phyloP scores from a whole-genome alignment of 164 flowering plant genomes.

The Aristolochia contorta region DNA sequence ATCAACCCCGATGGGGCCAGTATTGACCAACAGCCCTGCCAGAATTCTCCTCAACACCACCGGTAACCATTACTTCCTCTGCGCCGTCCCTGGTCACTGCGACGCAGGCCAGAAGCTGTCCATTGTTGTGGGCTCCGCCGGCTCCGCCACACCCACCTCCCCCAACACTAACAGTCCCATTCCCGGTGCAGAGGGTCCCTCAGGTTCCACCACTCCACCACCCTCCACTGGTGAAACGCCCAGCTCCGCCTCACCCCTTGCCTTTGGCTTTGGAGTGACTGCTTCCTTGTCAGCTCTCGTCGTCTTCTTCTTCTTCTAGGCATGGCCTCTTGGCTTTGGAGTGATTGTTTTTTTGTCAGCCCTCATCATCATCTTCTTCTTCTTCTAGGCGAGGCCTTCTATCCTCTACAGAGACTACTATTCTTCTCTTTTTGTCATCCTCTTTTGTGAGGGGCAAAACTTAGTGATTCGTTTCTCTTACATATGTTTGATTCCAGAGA shows the following conservation, averaged over 20 bases:
- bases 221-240: background rate
- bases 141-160: background rate
- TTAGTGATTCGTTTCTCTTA: background rate
- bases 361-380: no score
- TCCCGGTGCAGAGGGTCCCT: background rate
- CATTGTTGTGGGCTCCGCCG: slow-evolving; percentile 5
- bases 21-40: slow-evolving; percentile 9
- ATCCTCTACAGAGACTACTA: background rate
- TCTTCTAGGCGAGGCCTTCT: slow-evolving; percentile 11
- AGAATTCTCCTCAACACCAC: slow-evolving; percentile 10
- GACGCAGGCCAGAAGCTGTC: slow-evolving; percentile 13
- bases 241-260: slow-evolving; percentile 20
- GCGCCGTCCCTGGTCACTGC: slow-evolving; percentile 21
- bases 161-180: background rate
- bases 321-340: background rate
- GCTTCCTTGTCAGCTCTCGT: slow-evolving; percentile 21
- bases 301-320: slow-evolving; percentile 18
- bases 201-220: slow-evolving; percentile 5
- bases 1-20: slow-evolving; percentile 5
- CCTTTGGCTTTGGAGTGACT: slow-evolving; percentile 4
- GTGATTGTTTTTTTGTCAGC: slow-evolving; percentile 16
- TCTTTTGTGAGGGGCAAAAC: background rate
- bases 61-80: slow-evolving; percentile 24
- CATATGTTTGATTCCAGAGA: no score
- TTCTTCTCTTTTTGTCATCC: background rate